A percentile compares a stretch with the other conserved stretches of the same genome.
phyloP scores from a whole-genome alignment of 805 yeast genomes.

The Metschnikowia sp. region DNA sequence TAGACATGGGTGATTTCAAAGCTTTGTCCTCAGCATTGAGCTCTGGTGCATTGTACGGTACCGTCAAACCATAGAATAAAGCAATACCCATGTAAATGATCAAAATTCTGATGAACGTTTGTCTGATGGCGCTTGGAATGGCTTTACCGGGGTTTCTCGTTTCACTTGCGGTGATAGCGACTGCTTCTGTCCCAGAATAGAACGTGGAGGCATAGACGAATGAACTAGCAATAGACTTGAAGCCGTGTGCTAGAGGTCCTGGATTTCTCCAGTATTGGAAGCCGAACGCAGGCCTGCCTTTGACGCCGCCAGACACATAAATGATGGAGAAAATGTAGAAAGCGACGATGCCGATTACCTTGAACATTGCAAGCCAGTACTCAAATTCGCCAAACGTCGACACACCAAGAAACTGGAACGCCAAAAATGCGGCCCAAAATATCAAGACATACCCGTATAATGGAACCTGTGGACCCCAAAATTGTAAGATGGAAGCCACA shows the following conservation, averaged over 20 bases:
- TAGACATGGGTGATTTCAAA: constrained; percentile 42
- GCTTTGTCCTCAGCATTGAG: constrained; percentile 36
- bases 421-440: constrained; percentile 49
- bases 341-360: constrained; percentile 45
- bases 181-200: constrained; percentile 55
- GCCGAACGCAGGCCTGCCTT: constrained; percentile 36
- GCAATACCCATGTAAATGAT: constrained; percentile 53
- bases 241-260: constrained; percentile 44
- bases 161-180: constrained; percentile 61
- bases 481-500: constrained; percentile 46
- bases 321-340: constrained; percentile 51
- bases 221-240: constrained; percentile 53
- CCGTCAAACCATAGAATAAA: constrained; percentile 56
- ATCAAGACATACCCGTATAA: constrained; percentile 53
- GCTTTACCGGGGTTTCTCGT: constrained; percentile 56
- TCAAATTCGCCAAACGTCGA: constrained; percentile 56
- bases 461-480: constrained; percentile 52
- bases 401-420: constrained; percentile 50
- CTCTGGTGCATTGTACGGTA: constrained; percentile 51
- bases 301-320: constrained; percentile 44
- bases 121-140: constrained; percentile 55
- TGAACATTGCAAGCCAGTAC: constrained; percentile 49
- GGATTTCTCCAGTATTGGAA: constrained; percentile 44
- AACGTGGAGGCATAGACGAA: constrained; percentile 60
- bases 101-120: constrained; percentile 52